Base-by-base conservation (phyloP, 495 filamentous ascomycete genomes). In the Margaritispora aquatica region DNA sequence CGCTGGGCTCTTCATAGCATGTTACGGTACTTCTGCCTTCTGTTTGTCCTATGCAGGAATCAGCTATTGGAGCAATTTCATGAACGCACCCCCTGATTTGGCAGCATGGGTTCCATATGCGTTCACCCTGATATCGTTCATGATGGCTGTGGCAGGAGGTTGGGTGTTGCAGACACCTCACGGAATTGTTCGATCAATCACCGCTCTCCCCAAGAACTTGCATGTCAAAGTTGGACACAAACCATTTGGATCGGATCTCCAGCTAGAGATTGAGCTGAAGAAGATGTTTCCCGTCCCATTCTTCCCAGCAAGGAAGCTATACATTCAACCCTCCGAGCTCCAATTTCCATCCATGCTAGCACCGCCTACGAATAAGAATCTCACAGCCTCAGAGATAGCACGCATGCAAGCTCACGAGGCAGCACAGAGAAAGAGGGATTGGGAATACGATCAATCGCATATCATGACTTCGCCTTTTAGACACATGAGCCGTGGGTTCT, bases 21-120 rank as follows among this genome's bases (percentile, higher is more conserved):
- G 80, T 66, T 84, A 86, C 66, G 66, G 71, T 34, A 71, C 82
- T 17, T 75, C 76, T 5, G 60, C 72, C 22, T 84, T 84, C 68
- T 87, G 82, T 70, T 74, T 87, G 54, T 65, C 71, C 15, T 84
- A 82, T 61, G 74, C 82, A 11, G 73, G 72, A 56, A 81, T 77
- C 66, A 78, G 84, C 63, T 82, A 80, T 51, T 79, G 78, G 63
- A 26, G 68, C 46, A 69, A 74, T 29, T 72, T 74, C 52, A 68
- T 76, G 24, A 62, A 75, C 56, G 66, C 74, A n/a, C 76, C 75
- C 13, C 62, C 67, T 19, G 79, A 68, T 27, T 57, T 81, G 1
- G 54, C 70, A 13, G 58, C 53, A 55, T 77, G 75, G 71, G 72
- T 81, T 7, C 73, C 74, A 1, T 60, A 70, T 34, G 72, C 74